A percentile compares a stretch with the other conserved stretches of the same genome.
Evolutionary conservation across 2,329 filamentous ascomycete species (phyloP).

Genomic region (Colletotrichum nymphaeae): DNA sequence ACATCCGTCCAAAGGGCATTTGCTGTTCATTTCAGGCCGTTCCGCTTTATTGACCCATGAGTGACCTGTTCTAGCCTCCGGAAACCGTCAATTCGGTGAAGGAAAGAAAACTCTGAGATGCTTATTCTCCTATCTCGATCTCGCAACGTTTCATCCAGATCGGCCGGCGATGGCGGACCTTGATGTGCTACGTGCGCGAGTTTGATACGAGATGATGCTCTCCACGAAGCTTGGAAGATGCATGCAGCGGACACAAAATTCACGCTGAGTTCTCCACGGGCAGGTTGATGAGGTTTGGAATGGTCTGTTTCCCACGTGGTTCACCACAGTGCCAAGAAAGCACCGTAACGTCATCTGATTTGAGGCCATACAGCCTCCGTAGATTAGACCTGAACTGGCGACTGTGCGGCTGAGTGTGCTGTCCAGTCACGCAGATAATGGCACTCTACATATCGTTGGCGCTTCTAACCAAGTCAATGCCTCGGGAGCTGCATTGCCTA

Average conservation of each 20-base stretch:
- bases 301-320: conserved; percentile 23
- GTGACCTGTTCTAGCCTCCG: neutral
- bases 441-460: neutral
- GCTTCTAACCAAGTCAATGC: neutral
- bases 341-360: conserved; percentile 25
- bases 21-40: neutral
- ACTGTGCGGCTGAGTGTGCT: neutral
- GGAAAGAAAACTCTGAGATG: conserved; percentile 8
- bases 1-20: neutral
- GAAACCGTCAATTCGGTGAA: neutral
- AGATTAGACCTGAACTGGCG: neutral
- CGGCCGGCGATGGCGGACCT: conserved; percentile 8
- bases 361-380: conserved; percentile 9
- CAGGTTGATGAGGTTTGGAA: neutral
- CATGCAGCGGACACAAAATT: neutral
- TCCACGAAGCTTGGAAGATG: neutral
- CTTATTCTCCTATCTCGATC: conserved; percentile 22
- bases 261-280: neutral
- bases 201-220: conserved; percentile 6
- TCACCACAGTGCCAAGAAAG: conserved; percentile 13
- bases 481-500: neutral
- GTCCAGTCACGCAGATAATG: neutral
- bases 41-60: neutral
- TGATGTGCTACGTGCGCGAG: conserved; percentile 7
- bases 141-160: conserved; percentile 17